A percentile compares a stretch with the other conserved stretches of the same genome.
phyloP scores from a whole-genome alignment of 2,329 filamentous ascomycete species.

The Fusarium pseudonygamai region DNA sequence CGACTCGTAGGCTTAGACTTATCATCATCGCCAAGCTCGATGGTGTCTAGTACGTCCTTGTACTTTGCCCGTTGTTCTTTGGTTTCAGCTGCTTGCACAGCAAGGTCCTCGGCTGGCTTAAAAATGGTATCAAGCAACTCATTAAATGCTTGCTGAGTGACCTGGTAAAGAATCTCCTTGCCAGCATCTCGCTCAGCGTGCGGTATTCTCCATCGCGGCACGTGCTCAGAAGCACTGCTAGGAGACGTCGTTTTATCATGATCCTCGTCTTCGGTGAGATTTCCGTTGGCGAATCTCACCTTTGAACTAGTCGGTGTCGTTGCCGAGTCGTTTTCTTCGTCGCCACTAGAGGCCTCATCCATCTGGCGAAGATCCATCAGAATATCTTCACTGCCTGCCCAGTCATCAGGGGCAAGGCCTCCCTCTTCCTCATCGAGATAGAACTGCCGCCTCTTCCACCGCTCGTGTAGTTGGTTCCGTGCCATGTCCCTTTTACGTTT shows the following conservation, averaged over 20 bases:
- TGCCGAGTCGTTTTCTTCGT: constrained; percentile 54
- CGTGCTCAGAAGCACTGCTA: constrained; percentile 75
- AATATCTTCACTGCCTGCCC: constrained; percentile 69
- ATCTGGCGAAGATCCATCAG: constrained; percentile 50
- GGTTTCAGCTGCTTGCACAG: constrained; percentile 73
- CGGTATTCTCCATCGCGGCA: constrained; percentile 81
- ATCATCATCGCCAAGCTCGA: constrained; percentile 48
- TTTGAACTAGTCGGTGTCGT: constrained; percentile 81
- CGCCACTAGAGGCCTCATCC: constrained; percentile 56
- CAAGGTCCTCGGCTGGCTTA: constrained; percentile 79
- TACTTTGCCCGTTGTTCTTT: constrained; percentile 68
- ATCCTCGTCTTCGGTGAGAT: constrained; percentile 73
- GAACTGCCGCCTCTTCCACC: constrained; percentile 81
- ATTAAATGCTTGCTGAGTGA: constrained; percentile 90
- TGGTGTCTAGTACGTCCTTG: constrained; percentile 57
- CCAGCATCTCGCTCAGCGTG: constrained; percentile 84
- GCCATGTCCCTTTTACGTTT: constrained; percentile 56
- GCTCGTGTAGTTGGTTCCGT: constrained; percentile 68
- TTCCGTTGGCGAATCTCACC: constrained; percentile 78
- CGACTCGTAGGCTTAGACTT: constrained; percentile 22
- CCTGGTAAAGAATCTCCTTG: constrained; percentile 89
- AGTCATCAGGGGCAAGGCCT: constrained; percentile 69
- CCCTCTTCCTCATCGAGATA: constrained; percentile 90
- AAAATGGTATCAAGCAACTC: constrained; percentile 91
- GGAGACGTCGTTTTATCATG: constrained; percentile 80